Conservation (phyloP, 345 rosid genomes). For the Pelargonium nanum region DNA sequence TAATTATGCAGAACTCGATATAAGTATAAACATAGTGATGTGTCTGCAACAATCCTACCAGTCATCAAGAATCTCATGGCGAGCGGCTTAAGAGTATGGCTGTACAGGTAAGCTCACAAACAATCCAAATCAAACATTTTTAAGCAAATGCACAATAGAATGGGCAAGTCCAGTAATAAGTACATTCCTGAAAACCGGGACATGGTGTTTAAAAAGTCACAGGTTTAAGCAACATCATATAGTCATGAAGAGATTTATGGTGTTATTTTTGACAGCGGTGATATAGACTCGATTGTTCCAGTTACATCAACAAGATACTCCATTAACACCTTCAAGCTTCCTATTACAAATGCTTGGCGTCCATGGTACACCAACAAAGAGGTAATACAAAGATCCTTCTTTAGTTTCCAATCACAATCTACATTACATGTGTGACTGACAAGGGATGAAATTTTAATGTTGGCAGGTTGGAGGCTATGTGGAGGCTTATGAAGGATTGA, state of each 20-base stretch:
- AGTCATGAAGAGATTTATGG: background rate
- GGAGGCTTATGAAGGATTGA: constrained; percentile 27
- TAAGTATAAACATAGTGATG: constrained; percentile 13
- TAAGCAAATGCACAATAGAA: no score
- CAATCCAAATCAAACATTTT: background rate
- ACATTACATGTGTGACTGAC: background rate
- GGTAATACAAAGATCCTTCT: constrained; percentile 16
- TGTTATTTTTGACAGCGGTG: constrained; percentile 15
- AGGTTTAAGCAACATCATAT: background rate
- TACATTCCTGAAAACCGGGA: background rate
- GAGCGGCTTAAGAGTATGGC: constrained; percentile 31
- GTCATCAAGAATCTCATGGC: constrained; percentile 27
- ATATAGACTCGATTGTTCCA: constrained; percentile 16
- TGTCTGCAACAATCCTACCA: constrained; percentile 26
- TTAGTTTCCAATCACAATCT: background rate
- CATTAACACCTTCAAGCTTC: constrained; percentile 12
- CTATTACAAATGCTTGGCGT: constrained; percentile 19
- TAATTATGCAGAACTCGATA: background rate
- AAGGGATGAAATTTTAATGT: background rate
- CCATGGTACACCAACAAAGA: constrained; percentile 31
- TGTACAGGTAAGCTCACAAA: constrained; percentile 22
- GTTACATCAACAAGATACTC: constrained; percentile 17
- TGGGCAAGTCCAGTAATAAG: background rate
- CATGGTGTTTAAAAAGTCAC: background rate
- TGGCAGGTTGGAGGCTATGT: constrained; percentile 44